Evolutionary conservation across 202 grass and related monocot genomes (phyloP), one percentile per base, ranked within the genome.

Genomic region (Digitaria exilis): DNA sequence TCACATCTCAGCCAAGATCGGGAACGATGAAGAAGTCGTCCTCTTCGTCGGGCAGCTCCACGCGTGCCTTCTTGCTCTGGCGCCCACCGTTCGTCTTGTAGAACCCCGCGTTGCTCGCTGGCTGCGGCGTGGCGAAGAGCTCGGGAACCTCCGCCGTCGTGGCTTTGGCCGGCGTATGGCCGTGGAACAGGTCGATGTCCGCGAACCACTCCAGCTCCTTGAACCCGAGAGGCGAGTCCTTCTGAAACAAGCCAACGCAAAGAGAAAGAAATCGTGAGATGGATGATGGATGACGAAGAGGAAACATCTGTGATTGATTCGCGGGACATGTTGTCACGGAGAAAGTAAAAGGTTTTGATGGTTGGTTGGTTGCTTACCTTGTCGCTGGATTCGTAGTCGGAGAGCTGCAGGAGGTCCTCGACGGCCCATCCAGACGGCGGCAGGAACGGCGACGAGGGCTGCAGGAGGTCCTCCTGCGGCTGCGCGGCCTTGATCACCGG

Each of bases 21-120:
- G 94, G 94, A 25, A 97, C 94, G 39, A 94, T 60, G 41, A 94
- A 84, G 87, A 83, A 97, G 80, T 94, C 93, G 9, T 92, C 94
- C 10, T 97, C 94, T 3, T 97, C 89, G 7, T 91, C 88, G 43
- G 87, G 84, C 69, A 88, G 65, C 78, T 85, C 83, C 49, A 97
- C 73, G 46, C 92, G 80, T 4, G 80, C 51, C 85, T 89, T 94
- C 91, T 97, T 97, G 80, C 28, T 84, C 69, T 80, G 76, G 9
- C 76, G n/a, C 56, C 62, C 84, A 1, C 84, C 67, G 89, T 60
- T 68, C 22, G 82, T 5, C 51, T 78, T 83, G 82, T 84, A 90
- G 85, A 84, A 78, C 11, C 51, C 86, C 3, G 65, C 50, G 73
- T 85, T 80, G 70, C 6, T 84, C 9, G 54, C 19, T 1, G 88